Evolutionary conservation across 768 basidiomycete genomes (phyloP).

Genomic region (Xerocomus brunneocitrinus): DNA sequence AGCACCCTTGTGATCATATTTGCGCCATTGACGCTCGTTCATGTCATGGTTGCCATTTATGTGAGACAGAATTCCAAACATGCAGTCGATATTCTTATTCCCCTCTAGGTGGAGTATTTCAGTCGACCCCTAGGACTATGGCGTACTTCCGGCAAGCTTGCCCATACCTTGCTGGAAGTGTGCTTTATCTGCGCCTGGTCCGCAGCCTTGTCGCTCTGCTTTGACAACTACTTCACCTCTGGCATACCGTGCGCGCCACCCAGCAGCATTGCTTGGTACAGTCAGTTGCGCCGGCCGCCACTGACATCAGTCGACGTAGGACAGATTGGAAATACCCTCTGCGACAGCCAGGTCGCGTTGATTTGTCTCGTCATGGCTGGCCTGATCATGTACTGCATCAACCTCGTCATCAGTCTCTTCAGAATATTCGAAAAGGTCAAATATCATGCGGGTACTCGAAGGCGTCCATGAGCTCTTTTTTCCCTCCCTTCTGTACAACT

Average conservation of each 20-base stretch:
- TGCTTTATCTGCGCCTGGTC: slow-evolving; percentile 94
- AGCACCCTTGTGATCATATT: slow-evolving; percentile 85
- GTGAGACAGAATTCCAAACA: slow-evolving; percentile 40
- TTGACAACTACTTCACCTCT: slow-evolving; percentile 91
- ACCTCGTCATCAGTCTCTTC: slow-evolving; percentile 79
- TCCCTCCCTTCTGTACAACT: slow-evolving; percentile 1
- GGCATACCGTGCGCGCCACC: slow-evolving; percentile 68
- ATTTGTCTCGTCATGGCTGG: slow-evolving; percentile 76
- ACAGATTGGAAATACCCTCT: slow-evolving; percentile 54
- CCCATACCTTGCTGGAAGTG: slow-evolving; percentile 83
- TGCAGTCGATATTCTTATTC: slow-evolving; percentile 14
- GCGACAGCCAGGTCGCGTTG: slow-evolving; percentile 71
- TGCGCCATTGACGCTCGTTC: slow-evolving; percentile 74
- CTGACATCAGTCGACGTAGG: slow-evolving; percentile 31
- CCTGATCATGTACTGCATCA: slow-evolving; percentile 76
- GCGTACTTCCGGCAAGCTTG: slow-evolving; percentile 81
- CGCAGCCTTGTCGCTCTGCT: slow-evolving; percentile 78
- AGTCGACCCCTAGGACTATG: slow-evolving; percentile 89
- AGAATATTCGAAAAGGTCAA: slow-evolving; percentile 90
- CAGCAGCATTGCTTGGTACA: slow-evolving; percentile 69
- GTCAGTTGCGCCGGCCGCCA: slow-evolving; percentile 47
- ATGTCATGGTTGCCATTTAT: slow-evolving; percentile 84
- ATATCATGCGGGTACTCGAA: slow-evolving; percentile 46
- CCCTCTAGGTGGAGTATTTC: slow-evolving; percentile 80
- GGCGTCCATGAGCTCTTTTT: slow-evolving; percentile 9